These are phyloP conservation scores for Mycena polygramma DNA, from an alignment of 768 basidiomycete species.

Conservation along the genomic window DNA sequence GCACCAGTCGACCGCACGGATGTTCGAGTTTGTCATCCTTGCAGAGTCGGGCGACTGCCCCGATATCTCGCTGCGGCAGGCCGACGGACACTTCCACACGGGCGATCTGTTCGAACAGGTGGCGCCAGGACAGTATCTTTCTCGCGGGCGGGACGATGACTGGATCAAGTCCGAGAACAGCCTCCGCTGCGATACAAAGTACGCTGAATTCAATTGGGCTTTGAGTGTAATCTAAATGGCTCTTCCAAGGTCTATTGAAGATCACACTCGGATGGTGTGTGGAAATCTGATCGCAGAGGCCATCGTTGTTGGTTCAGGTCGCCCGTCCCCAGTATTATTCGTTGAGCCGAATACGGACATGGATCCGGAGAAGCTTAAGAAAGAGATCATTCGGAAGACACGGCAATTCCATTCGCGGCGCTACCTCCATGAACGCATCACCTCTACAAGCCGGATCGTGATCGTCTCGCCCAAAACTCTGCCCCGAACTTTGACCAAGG, in stretches of 20 bases:
- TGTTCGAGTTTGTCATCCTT: slow-evolving; percentile 73
- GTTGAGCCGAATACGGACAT: slow-evolving; percentile 59
- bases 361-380: slow-evolving; percentile 58
- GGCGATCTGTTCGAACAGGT: slow-evolving; percentile 75
- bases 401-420: slow-evolving; percentile 64
- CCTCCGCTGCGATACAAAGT: slow-evolving; percentile 77
- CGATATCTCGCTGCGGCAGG: slow-evolving; percentile 59
- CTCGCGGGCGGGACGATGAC: slow-evolving; percentile 75
- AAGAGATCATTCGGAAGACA: slow-evolving; percentile 65
- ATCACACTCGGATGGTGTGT: slow-evolving; percentile 65
- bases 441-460: slow-evolving; percentile 56
- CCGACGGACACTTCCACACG: slow-evolving; percentile 76
- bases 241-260: slow-evolving; percentile 64
- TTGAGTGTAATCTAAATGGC: slow-evolving; percentile 29
- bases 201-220: slow-evolving; percentile 39
- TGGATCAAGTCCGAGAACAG: slow-evolving; percentile 82
- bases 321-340: slow-evolving; percentile 68
- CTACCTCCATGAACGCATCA: slow-evolving; percentile 70
- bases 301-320: slow-evolving; percentile 68
- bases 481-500: slow-evolving; percentile 69
- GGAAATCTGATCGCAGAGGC: slow-evolving; percentile 63
- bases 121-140: slow-evolving; percentile 62
- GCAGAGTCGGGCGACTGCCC: slow-evolving; percentile 72
- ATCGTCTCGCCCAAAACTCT: slow-evolving; percentile 61
- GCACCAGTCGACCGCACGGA: slow-evolving; percentile 60